These are phyloP conservation scores for Senna siamea DNA, from an alignment of 306 rosid genomes.

Conservation along the genomic window DNA sequence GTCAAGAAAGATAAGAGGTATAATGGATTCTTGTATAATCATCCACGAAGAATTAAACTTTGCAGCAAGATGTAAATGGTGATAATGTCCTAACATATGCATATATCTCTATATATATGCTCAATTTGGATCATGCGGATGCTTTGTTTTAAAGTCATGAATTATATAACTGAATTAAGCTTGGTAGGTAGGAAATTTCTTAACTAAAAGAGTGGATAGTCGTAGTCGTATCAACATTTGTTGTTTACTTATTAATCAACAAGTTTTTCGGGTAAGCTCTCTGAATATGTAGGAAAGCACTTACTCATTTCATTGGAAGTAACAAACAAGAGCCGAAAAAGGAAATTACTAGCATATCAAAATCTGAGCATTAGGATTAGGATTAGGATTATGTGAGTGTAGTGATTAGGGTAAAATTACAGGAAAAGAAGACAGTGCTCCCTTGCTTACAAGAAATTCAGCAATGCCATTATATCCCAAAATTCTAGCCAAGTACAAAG, in stretches of 20 bases:
- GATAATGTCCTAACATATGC: background rate
- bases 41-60: background rate
- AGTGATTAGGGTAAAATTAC: background rate
- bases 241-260: background rate
- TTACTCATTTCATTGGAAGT: too few species aligned
- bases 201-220: background rate
- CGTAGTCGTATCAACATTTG: background rate
- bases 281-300: background rate
- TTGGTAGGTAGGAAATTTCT: constrained; percentile 31
- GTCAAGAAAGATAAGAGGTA: background rate
- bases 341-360: too few species aligned
- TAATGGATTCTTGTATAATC: background rate
- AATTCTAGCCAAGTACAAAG: constrained; percentile 65
- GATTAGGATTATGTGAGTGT: background rate
- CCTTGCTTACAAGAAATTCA: constrained; percentile 54
- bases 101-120: background rate
- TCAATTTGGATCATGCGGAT: constrained; percentile 2
- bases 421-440: constrained; percentile 41
- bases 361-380: too few species aligned
- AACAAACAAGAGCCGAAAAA: too few species aligned
- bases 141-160: constrained; percentile 11
- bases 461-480: constrained; percentile 60
- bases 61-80: background rate
- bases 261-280: background rate
- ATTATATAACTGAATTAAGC: background rate